Base-by-base conservation (phyloP, 2,329 filamentous ascomycete species). In the Ambrosiella beaveri region DNA sequence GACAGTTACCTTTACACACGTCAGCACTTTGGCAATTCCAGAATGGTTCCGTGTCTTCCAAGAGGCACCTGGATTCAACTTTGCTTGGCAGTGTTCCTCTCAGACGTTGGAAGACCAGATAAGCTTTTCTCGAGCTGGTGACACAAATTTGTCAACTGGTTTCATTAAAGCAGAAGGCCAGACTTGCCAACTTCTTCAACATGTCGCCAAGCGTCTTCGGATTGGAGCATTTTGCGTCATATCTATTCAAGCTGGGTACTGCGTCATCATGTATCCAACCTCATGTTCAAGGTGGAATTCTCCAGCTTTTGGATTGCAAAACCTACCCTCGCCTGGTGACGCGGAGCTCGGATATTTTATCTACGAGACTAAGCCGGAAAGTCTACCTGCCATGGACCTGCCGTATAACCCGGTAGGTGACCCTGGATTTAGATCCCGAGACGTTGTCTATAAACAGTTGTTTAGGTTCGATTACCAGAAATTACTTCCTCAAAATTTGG, bases 211-310 rank as follows among this genome's bases (percentile, higher is more conserved):
- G 17, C 66, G 68, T 49, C 66, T 78, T 2, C 64, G 62, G 27
- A 52, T 67, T 2, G 68, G 67, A 7, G 66, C 68, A 7, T 64
- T 71, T 2, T 73, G 70, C 0, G 62, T 73, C 1, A 63, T 72
- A 8, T 68, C 66, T 40, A 62, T 68, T 17, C 57, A 62, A 13
- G 61, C 65, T 3, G 71, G 67, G 7, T 62, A 59, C 57, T 57
- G 57, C 55, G 61, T 77, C 15, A 54, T 78, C 3, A 47, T 76
- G 0, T 72, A 72, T 54, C 69, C 73, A 27, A 27, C 27, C 27
- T 27, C 27, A 27, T 27, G 27, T 4, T 27, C 5, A 27, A 27
- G 3, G 27, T 27, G 3, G 27, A 27, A 27, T 27, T 41, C 11
- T 41, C 40, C 11, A 41, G 40, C n/a, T 41, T 41, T n/a, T 41